Evolutionary conservation across 75 land plant genomes (phyloP).

Genomic region (Sequoiadendron giganteum): DNA sequence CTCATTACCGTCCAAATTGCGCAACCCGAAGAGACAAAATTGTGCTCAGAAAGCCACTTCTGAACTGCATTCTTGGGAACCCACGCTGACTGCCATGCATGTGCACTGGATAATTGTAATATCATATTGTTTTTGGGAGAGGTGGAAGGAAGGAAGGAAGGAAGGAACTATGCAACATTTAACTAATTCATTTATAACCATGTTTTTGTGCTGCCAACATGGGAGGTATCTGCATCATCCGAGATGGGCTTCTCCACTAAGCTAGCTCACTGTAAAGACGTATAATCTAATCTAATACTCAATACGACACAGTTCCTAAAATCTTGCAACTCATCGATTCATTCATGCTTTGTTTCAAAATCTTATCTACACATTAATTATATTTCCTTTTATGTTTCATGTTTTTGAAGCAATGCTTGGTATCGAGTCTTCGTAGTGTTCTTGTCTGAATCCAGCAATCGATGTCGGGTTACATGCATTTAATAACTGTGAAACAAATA

Average conservation of each 20-base stretch:
- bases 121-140: not conserved
- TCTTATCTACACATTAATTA: not conserved
- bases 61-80: not conserved
- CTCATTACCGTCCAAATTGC: constrained; percentile 9
- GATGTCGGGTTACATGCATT: not conserved
- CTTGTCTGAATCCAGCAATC: not conserved
- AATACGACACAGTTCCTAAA: not conserved
- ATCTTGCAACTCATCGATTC: not conserved
- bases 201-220: constrained; percentile 2
- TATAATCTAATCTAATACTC: not conserved
- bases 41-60: not conserved
- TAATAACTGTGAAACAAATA: not conserved
- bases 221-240: not conserved
- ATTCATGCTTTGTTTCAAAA: not conserved
- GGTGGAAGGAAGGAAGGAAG: too few relatives aligned
- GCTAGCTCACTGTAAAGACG: not conserved
- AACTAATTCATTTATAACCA: constrained; percentile 2
- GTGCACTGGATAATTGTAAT: constrained; percentile 7
- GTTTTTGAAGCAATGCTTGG: not conserved
- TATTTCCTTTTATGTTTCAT: not conserved
- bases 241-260: not conserved
- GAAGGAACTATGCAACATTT: not conserved
- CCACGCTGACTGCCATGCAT: not conserved
- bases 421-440: not conserved
- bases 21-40: not conserved